A percentile compares a stretch with the other conserved stretches of the same genome.
phyloP scores from a whole-genome alignment of 2,329 filamentous ascomycete species.

The Blastomyces emzantsi region DNA sequence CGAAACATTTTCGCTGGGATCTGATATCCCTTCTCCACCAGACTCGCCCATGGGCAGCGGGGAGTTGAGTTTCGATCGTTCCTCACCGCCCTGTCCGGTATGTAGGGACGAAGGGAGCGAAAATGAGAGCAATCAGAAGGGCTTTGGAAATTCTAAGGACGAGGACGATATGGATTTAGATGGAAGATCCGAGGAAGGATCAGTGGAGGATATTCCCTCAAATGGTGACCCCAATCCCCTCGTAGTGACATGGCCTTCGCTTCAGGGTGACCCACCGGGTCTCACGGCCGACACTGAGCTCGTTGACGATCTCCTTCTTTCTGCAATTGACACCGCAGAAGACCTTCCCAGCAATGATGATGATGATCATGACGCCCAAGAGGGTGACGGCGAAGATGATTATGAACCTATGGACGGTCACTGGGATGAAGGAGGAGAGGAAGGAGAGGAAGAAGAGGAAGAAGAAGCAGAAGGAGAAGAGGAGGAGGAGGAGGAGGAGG shows the following conservation, averaged over 20 bases:
- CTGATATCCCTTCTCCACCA: background rate
- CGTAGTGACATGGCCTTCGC: background rate
- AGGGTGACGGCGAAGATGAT: constrained; percentile 12
- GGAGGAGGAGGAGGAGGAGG: constrained; percentile 15
- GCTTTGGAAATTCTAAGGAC: background rate
- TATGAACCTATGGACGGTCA: background rate
- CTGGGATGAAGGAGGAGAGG: background rate
- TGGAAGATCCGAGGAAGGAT: background rate
- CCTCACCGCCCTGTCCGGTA: background rate
- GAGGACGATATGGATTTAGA: background rate
- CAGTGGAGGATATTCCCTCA: background rate
- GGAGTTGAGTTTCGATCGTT: background rate
- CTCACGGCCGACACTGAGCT: background rate
- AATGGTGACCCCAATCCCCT: background rate
- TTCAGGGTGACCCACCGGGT: background rate
- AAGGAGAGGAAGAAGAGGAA: constrained; percentile 6
- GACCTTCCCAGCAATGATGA: background rate
- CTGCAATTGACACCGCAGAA: background rate
- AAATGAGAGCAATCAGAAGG: background rate
- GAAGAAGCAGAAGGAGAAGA: constrained; percentile 13
- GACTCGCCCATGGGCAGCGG: background rate
- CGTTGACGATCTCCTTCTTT: constrained; percentile 2
- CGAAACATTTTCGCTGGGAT: constrained; percentile 11
- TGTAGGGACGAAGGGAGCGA: background rate
- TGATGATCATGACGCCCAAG: constrained; percentile 13